Evolutionary conservation across 2,329 filamentous ascomycete species (phyloP), one percentile per base, ranked within the genome.

Genomic region (Scopulariopsis brevicaulis): DNA sequence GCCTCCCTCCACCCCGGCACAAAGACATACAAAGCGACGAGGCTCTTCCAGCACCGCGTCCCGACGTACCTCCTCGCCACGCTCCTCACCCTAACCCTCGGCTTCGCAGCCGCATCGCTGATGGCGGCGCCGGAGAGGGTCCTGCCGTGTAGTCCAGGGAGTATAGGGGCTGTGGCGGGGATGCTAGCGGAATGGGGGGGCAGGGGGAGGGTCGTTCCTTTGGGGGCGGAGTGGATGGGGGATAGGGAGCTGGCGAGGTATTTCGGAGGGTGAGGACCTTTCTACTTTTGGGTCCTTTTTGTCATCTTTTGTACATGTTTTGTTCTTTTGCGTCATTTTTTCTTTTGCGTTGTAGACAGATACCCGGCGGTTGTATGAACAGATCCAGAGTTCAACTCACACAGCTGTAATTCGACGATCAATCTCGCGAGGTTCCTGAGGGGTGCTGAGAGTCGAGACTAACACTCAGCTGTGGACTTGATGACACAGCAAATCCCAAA

Each of bases 101-200:
- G 32, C n/a, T 51, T 53, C 10, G 37, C 46, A 10, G 55, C 32
- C 28, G 55, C 46, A n/a, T 62, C 60, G n/a, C 37, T 64, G 3
- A 54, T 67, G 34, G 62, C 62, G n/a, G 65, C 64, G n/a, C 62
- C 57, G 54, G 57, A 61, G 15, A 62, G 61, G n/a, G 63, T 60
- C 20, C 46, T 68, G 7, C 60, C 65, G 25, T 67, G 67, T 57
- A 64, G 63, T 55, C 66, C 66, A 2, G 63, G 66, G 10, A 67
- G 66, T 35, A 66, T 68, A 28, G 66, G 66, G 11, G 66, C 66
- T 11, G 64, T 64, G 56, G 66, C 64, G 25, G 67, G 66, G 58
- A 63, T 68, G 40, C 60, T 68, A 24, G 64, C 64, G 4, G 65
- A 67, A 62, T 68, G 66, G 35, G 64, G 63, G 5, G 20, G 67